Conservation (phyloP, 805 yeast genomes). For the Hemisphaericaspora nanyangensis region DNA sequence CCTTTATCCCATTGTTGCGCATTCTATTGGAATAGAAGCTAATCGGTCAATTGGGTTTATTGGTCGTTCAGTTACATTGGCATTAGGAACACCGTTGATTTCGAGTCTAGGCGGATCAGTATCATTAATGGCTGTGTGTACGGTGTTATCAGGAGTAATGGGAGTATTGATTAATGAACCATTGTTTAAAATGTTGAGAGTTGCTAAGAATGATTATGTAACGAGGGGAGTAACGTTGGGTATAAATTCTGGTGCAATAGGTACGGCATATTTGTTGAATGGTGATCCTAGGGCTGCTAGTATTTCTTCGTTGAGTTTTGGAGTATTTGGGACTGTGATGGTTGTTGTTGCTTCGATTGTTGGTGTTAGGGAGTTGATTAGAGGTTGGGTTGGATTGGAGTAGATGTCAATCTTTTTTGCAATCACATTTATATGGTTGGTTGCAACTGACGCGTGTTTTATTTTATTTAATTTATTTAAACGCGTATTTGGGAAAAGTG, state of each 20-base stretch:
- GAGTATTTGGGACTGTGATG: slow-evolving; percentile 70
- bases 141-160: slow-evolving; percentile 70
- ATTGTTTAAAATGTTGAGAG: slow-evolving; percentile 46
- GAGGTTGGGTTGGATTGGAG: slow-evolving; percentile 17
- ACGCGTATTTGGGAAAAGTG: too few species aligned
- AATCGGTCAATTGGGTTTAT: slow-evolving; percentile 67
- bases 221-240: slow-evolving; percentile 77
- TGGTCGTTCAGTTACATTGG: slow-evolving; percentile 75
- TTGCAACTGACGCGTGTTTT: too few species aligned
- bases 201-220: slow-evolving; percentile 62
- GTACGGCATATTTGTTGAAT: slow-evolving; percentile 69
- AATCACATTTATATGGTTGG: too few species aligned
- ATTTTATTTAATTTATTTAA: too few species aligned
- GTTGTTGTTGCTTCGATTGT: slow-evolving; percentile 61
- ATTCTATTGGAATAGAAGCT: slow-evolving; percentile 59
- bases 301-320: slow-evolving; percentile 67
- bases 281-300: slow-evolving; percentile 80
- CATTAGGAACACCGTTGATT: slow-evolving; percentile 73
- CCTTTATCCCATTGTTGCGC: slow-evolving; percentile 67
- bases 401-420: not conserved
- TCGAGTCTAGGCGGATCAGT: slow-evolving; percentile 64
- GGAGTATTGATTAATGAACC: slow-evolving; percentile 66
- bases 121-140: slow-evolving; percentile 73
- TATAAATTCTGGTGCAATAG: slow-evolving; percentile 77
- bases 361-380: slow-evolving; percentile 22